Conservation (phyloP, 1,284 basidiomycete genomes). For the Paramarasmius palmivorus region DNA sequence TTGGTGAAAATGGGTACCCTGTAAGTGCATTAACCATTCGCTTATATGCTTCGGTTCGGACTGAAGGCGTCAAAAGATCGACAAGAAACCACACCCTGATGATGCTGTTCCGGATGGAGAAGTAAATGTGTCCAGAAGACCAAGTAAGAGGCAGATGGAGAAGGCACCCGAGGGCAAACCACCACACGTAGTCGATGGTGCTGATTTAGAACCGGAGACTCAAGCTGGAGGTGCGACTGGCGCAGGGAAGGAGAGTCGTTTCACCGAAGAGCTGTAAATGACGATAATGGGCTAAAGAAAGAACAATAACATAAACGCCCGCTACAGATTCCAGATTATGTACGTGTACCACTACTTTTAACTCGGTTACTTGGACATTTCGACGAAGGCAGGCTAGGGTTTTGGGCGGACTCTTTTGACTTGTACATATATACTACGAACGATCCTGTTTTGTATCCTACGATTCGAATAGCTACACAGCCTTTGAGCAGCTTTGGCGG, state of each 20-base stretch:
- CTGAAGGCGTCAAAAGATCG: constrained; percentile 26
- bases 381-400: no score
- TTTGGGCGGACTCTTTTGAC: no score
- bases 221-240: background rate
- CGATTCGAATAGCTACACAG: no score
- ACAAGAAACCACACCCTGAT: constrained; percentile 36
- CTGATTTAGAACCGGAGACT: constrained; percentile 19
- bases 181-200: constrained; percentile 28
- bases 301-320: no score
- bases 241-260: constrained; percentile 35
- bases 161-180: constrained; percentile 64
- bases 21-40: constrained; percentile 62
- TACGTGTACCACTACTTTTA: no score
- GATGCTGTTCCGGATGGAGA: constrained; percentile 19
- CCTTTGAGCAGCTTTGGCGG: no score
- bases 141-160: constrained; percentile 65
- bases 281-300: no score
- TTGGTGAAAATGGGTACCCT: constrained; percentile 61
- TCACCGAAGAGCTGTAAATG: constrained; percentile 34
- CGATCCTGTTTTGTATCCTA: no score
- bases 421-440: no score
- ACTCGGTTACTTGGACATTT: no score
- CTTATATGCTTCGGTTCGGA: constrained; percentile 3
- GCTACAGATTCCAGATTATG: no score
- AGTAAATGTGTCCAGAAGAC: constrained; percentile 39